These are phyloP conservation scores for Botrytis fabae DNA, from an alignment of 2,329 filamentous ascomycete genomes.

Conservation along the genomic window DNA sequence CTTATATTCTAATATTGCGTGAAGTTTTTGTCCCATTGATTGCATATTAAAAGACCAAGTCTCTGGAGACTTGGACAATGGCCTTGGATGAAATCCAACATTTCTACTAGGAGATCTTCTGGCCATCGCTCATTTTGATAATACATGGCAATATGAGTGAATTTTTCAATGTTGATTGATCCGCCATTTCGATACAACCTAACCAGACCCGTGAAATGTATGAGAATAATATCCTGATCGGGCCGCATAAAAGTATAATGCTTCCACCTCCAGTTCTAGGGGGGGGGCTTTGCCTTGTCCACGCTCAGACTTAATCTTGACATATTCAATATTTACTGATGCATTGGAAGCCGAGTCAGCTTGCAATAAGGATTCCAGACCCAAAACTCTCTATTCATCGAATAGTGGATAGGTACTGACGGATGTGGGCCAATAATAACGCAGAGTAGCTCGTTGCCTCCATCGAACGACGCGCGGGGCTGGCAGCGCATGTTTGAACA, in stretches of 20 bases:
- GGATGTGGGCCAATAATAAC: too few relatives aligned
- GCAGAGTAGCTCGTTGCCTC: too few relatives aligned
- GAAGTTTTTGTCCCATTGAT: too few relatives aligned
- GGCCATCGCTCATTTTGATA: background rate
- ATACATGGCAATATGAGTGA: background rate
- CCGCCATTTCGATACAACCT: rapidly evolving
- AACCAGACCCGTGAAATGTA: rapidly evolving
- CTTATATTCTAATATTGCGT: too few relatives aligned
- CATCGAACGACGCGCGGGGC: background rate
- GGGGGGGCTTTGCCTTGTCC: background rate
- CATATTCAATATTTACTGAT: background rate
- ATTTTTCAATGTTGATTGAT: background rate
- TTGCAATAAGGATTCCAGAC: background rate
- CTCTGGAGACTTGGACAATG: background rate
- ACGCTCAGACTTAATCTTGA: background rate
- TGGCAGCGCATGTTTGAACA: background rate
- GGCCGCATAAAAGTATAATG: background rate
- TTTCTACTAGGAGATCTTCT: too few relatives aligned
- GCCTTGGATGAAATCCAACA: background rate
- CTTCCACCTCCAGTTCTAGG: background rate
- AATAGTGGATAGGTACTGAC: background rate
- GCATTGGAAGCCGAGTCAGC: background rate
- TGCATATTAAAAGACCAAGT: background rate
- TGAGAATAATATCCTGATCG: background rate
- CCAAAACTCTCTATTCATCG: too few relatives aligned